Percentiles rank a stretch among this genome's conserved stretches.
Evolutionary conservation across 495 filamentous ascomycete genomes (phyloP).

Genomic region (Corynascus novoguineensis): DNA sequence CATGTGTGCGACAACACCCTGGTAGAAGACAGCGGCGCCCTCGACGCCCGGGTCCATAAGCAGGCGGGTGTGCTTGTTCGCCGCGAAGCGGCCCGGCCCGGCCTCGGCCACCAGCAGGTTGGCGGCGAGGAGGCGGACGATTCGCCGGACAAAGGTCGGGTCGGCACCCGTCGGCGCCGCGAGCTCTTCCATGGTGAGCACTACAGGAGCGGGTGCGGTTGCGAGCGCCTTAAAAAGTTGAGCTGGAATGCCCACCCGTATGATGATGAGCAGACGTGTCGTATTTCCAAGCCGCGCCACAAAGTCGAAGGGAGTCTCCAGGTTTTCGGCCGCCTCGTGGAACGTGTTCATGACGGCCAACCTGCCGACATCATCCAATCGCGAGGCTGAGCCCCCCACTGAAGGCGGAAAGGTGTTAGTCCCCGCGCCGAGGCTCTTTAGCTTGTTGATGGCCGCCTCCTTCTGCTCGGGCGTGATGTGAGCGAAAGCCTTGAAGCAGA

Average conservation of each 20-base stretch:
- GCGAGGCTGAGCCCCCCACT: too few species aligned
- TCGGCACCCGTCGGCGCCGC: background rate
- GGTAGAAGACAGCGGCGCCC: background rate
- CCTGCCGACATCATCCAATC: too few species aligned
- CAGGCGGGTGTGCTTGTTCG: background rate
- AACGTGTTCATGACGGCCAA: background rate
- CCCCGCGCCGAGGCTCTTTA: conserved; percentile 12
- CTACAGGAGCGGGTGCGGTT: background rate
- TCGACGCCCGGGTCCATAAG: background rate
- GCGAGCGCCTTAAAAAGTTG: background rate
- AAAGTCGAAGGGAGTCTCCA: background rate
- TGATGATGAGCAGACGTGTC: background rate
- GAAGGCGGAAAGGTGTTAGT: background rate
- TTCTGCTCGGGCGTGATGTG: conserved; percentile 19
- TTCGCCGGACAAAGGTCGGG: background rate
- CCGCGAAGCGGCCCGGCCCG: background rate
- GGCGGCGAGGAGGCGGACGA: background rate
- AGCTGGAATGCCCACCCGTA: background rate
- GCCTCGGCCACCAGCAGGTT: background rate
- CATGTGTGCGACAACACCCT: background rate
- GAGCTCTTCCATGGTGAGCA: background rate
- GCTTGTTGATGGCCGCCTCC: conserved; percentile 23
- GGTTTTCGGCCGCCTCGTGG: background rate
- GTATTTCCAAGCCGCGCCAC: background rate
- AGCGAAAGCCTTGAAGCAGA: conserved; percentile 33